Base-by-base conservation (phyloP, 1,284 basidiomycete species). In the Pterula multifida region DNA sequence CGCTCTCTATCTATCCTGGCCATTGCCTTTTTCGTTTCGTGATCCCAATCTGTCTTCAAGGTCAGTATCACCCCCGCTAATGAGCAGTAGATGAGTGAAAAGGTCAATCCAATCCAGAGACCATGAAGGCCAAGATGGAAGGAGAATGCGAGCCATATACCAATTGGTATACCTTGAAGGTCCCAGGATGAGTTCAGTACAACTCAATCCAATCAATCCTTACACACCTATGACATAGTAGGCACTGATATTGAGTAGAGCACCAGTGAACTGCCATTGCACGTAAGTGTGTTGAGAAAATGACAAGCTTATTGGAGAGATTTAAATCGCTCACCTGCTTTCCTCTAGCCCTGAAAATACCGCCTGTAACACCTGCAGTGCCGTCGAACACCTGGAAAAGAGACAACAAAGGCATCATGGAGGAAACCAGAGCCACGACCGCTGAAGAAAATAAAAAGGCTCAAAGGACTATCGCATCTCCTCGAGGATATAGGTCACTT, bases 331-430 rank as follows among this genome's bases (percentile, higher is more conserved):
- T 3, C 50, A 72, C 75, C 63, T 83, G 83, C 63, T 85, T 83
- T 1, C 90, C 90, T 23, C 79, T 69, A 1, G 89, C 81, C 42
- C 91, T 76, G 44, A 95, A 67, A 55, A 94, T 78, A 2, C 90
- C 87, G 12, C 75, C 76, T 0, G 81, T 75, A 3, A 90, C 79
- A 0, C 78, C 85, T 9, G 72, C 66, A 15, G 81, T 72, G 11
- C 81, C 83, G 57, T 94, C 91, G 52, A 82, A 79, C 1, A 90
- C 75, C 59, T 91, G 88, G 72, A 90, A 89, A 28, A 90, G 72
- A 6, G 87, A 81, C 2, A 84, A 70, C n/a, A 87, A 59, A 0
- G 90, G 87, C 39, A 94, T 65, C 51, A 92, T 82, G 0, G 71
- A 64, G 2, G 86, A 79, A 21, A 90, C 86, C 13, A 88, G 67